Conservation (phyloP, 139 green algal genomes). For the Chlamydomonas eustigma region DNA sequence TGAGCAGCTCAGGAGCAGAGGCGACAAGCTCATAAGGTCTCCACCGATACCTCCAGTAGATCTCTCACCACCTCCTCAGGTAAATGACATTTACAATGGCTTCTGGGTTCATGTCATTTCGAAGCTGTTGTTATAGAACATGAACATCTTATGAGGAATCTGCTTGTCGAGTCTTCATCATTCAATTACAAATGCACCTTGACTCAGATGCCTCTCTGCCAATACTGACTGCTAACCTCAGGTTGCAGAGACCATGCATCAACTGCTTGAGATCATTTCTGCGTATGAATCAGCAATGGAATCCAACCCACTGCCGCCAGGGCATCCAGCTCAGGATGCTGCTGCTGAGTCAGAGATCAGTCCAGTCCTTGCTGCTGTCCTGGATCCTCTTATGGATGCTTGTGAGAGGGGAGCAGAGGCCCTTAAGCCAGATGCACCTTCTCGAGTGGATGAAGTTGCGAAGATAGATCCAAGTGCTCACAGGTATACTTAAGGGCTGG, state of each 20-base stretch:
- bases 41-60: constrained; percentile 61
- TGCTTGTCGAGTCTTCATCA: too few relatives aligned
- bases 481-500: constrained; percentile 15
- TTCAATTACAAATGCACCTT: not conserved
- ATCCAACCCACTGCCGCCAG: not conserved
- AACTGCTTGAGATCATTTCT: constrained; percentile 59
- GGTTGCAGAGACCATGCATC: constrained; percentile 55
- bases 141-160: too few relatives aligned
- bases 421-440: constrained; percentile 42
- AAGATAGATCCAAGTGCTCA: constrained; percentile 53
- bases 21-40: constrained; percentile 63
- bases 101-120: too few relatives aligned
- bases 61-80: constrained; percentile 63
- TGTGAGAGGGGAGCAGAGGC: constrained; percentile 35
- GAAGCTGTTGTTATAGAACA: too few relatives aligned
- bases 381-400: constrained; percentile 72
- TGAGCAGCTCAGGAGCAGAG: constrained; percentile 60
- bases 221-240: too few relatives aligned
- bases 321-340: not conserved
- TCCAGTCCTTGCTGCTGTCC: constrained; percentile 53
- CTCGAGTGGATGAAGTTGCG: constrained; percentile 40
- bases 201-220: not conserved
- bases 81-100: too few relatives aligned
- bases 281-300: constrained; percentile 57
- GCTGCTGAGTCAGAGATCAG: constrained; percentile 17